A percentile compares a stretch with the other conserved stretches of the same genome.
These are phyloP conservation scores for Suillus tomentosus DNA, from an alignment of 768 basidiomycete species.

Conservation along the genomic window DNA sequence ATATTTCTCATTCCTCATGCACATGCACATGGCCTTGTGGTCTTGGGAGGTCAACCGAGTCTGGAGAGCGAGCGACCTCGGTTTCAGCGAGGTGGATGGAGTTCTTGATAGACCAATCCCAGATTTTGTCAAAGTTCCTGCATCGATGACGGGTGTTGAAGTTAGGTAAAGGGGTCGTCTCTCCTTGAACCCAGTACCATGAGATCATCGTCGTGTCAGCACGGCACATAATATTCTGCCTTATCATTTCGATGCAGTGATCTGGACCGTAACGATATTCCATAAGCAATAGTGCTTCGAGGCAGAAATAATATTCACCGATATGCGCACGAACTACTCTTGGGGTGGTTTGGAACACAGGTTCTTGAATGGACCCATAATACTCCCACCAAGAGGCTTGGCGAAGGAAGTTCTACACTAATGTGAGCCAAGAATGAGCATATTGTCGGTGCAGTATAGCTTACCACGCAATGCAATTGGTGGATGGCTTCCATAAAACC, in stretches of 20 bases:
- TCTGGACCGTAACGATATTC: conserved; percentile 5
- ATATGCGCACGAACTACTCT: conserved; percentile 6
- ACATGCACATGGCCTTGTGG: no score
- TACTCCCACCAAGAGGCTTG: conserved; percentile 16
- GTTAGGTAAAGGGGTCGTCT: not conserved
- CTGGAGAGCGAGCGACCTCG: not conserved
- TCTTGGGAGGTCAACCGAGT: not conserved
- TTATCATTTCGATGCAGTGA: conserved; percentile 14
- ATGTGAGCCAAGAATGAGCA: not conserved
- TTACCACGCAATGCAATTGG: conserved; percentile 16
- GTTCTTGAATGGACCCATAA: conserved; percentile 7
- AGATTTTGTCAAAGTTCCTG: not conserved
- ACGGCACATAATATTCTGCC: conserved; percentile 18
- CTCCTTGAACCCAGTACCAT: conserved; percentile 17
- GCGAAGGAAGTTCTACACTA: conserved; percentile 13
- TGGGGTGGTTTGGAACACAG: conserved; percentile 6
- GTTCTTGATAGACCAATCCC: not conserved
- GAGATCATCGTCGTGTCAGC: conserved; percentile 16
- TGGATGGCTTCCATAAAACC: conserved; percentile 13
- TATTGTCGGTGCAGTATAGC: not conserved
- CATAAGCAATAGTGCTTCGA: not conserved
- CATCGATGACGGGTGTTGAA: conserved; percentile 13
- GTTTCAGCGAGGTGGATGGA: not conserved
- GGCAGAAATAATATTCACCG: conserved; percentile 5
- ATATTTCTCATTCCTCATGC: not conserved